Conservation (phyloP, 1,284 basidiomycete species). For the Malassezia yamatoensis region DNA sequence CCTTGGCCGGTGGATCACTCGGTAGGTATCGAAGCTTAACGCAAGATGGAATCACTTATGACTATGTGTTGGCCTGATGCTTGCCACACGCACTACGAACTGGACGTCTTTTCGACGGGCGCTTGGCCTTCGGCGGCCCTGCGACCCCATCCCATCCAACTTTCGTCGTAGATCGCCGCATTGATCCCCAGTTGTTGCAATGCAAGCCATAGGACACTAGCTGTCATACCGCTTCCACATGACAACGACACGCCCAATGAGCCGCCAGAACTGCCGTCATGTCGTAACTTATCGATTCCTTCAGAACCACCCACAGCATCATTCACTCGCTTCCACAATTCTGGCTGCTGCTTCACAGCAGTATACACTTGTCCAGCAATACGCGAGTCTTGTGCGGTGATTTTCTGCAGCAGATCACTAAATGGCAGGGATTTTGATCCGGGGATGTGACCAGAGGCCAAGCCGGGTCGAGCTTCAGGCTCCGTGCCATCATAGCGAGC, state of each 20-base stretch:
- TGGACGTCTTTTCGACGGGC: constrained; percentile 9
- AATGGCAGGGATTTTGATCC: constrained; percentile 77
- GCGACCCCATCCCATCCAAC: constrained; percentile 35
- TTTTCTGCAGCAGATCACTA: constrained; percentile 60
- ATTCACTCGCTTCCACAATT: constrained; percentile 51
- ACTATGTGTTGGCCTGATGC: constrained; percentile 22
- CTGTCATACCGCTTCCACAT: constrained; percentile 74
- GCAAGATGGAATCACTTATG: constrained; percentile 35
- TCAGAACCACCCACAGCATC: constrained; percentile 54
- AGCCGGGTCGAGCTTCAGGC: constrained; percentile 76
- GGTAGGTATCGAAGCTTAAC: constrained; percentile 21
- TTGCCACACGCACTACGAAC: not conserved
- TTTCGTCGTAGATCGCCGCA: constrained; percentile 66
- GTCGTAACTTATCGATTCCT: constrained; percentile 37
- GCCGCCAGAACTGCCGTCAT: constrained; percentile 27
- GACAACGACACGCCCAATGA: constrained; percentile 23
- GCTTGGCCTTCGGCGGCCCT: constrained; percentile 12
- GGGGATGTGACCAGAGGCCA: constrained; percentile 88
- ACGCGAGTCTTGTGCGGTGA: constrained; percentile 47
- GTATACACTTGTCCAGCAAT: constrained; percentile 48
- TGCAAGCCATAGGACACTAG: constrained; percentile 80
- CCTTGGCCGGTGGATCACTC: constrained; percentile 31
- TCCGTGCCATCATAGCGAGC: constrained; percentile 62
- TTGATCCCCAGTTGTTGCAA: constrained; percentile 59
- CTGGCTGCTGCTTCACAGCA: constrained; percentile 37